phyloP scores from a whole-genome alignment of 345 rosid genomes.

The Euphorbia peplus region DNA sequence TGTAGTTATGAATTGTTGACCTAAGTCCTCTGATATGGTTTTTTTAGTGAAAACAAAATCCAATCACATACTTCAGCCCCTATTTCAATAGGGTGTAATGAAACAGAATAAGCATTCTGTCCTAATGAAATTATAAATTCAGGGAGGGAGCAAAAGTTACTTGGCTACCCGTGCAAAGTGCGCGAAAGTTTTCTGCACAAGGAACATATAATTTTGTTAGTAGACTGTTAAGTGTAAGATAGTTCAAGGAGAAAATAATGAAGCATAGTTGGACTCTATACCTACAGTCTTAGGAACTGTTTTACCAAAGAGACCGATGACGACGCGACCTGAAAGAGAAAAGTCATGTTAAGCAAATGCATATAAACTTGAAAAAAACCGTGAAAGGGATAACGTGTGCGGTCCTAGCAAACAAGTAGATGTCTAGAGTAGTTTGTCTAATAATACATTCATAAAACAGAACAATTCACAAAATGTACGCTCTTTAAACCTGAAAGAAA shows the following conservation, averaged over 20 bases:
- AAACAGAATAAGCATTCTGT: neutral
- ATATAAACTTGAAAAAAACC: neutral
- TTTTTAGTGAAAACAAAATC: neutral
- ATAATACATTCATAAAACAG: neutral
- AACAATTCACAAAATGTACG: neutral
- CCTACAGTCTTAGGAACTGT: slow-evolving; percentile 45
- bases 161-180: slow-evolving; percentile 82
- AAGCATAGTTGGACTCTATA: slow-evolving; percentile 9
- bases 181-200: slow-evolving; percentile 89
- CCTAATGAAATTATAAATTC: neutral
- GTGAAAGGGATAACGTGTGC: neutral
- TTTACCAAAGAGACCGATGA: slow-evolving; percentile 38
- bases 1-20: neutral
- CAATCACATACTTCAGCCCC: neutral
- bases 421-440: neutral
- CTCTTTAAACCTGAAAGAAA: too few relatives aligned
- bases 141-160: slow-evolving; percentile 16
- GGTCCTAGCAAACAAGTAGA: neutral
- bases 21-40: neutral
- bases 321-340: slow-evolving; percentile 34
- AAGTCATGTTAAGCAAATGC: neutral
- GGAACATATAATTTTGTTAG: slow-evolving; percentile 3
- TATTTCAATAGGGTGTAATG: neutral
- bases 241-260: neutral
- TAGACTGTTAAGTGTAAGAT: neutral